phyloP scores from a whole-genome alignment of 495 filamentous ascomycete species.

The Penicillium arizonense region DNA sequence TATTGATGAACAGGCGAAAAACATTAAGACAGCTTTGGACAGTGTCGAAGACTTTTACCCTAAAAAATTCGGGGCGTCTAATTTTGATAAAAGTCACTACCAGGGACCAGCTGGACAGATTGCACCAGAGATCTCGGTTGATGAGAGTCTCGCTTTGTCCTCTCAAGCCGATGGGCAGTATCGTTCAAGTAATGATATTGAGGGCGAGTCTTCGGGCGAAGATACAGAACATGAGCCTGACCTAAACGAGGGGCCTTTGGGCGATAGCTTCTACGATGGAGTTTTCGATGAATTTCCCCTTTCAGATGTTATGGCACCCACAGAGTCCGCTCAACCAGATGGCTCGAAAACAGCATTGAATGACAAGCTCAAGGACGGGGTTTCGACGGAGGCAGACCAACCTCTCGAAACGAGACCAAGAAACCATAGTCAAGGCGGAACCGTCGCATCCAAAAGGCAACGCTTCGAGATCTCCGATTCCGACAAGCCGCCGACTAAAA shows the following conservation, averaged over 20 bases:
- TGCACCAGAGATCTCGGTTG: slow-evolving; percentile 34
- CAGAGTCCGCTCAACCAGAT: slow-evolving; percentile 7
- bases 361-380: neutral
- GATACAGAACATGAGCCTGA: slow-evolving; percentile 1
- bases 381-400: neutral
- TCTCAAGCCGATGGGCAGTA: slow-evolving; percentile 27
- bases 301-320: neutral
- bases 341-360: neutral
- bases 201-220: neutral
- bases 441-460: slow-evolving; percentile 12
- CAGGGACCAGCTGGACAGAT: slow-evolving; percentile 7
- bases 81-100: slow-evolving; percentile 7
- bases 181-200: slow-evolving; percentile 4
- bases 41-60: slow-evolving; percentile 86
- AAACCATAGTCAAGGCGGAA: neutral
- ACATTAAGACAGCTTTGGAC: slow-evolving; percentile 72
- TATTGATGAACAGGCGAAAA: slow-evolving; percentile 47
- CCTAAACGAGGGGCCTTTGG: neutral
- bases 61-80: slow-evolving; percentile 49
- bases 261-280: slow-evolving; percentile 28
- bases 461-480: slow-evolving; percentile 1
- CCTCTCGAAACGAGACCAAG: neutral
- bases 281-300: slow-evolving; percentile 24
- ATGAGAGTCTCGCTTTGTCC: slow-evolving; percentile 50
- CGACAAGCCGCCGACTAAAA: slow-evolving; percentile 21